A percentile compares a stretch with the other conserved stretches of the same genome.
Conservation (phyloP, 2,329 filamentous ascomycete genomes). For the Pseudocercospora ulei region DNA sequence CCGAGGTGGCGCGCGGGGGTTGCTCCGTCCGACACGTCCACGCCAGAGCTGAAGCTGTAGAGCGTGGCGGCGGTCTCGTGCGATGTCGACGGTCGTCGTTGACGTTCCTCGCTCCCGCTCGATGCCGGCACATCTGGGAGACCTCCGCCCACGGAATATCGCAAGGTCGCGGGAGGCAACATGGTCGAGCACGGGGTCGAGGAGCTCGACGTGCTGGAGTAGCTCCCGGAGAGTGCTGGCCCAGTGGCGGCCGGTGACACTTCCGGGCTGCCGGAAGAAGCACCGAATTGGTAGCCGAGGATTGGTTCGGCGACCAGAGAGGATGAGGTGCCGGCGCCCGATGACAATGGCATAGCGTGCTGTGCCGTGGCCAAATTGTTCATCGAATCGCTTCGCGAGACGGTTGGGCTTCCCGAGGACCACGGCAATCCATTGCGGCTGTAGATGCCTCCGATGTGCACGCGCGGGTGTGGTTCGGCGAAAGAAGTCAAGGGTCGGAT, state of each 20-base stretch:
- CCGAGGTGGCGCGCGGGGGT: slow-evolving; percentile 15
- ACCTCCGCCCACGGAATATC: slow-evolving; percentile 11
- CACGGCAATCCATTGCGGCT: slow-evolving; percentile 30
- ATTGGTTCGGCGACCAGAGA: slow-evolving; percentile 20
- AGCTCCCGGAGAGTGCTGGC: slow-evolving; percentile 21
- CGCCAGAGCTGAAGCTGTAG: slow-evolving; percentile 29
- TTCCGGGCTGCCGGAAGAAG: slow-evolving; percentile 23
- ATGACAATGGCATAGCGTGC: slow-evolving; percentile 12
- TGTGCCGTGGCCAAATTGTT: slow-evolving; percentile 8
- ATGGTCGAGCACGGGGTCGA: slow-evolving; percentile 20
- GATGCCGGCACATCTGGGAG: slow-evolving; percentile 14
- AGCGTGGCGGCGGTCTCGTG: slow-evolving; percentile 23
- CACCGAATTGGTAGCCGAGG: slow-evolving; percentile 28
- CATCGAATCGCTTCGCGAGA: slow-evolving; percentile 15
- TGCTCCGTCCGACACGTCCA: slow-evolving; percentile 16
- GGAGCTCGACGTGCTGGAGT: slow-evolving; percentile 19
- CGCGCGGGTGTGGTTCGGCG: slow-evolving; percentile 22
- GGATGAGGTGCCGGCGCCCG: slow-evolving; percentile 6
- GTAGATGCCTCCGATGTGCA: slow-evolving; percentile 27
- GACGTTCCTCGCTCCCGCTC: slow-evolving; percentile 11
- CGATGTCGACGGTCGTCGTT: slow-evolving; percentile 19
- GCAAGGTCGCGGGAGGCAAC: slow-evolving; percentile 22
- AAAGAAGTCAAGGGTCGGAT: slow-evolving; percentile 25
- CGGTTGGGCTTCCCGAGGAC: slow-evolving; percentile 20
- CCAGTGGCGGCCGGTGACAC: slow-evolving; percentile 22